phyloP scores from a whole-genome alignment of 768 basidiomycete species.

The Mrakia frigida region DNA sequence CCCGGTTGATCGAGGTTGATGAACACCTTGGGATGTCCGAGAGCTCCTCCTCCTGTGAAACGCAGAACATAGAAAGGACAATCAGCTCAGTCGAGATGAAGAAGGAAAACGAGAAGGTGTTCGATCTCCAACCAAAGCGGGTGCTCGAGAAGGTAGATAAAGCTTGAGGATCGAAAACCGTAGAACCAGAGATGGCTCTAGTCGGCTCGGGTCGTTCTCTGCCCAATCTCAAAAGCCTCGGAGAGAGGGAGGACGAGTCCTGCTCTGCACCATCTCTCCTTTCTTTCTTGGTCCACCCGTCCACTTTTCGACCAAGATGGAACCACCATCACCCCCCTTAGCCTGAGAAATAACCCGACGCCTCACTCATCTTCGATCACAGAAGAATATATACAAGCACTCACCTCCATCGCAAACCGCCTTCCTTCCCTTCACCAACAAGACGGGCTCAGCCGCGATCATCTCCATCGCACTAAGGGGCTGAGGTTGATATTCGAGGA shows the following conservation, averaged over 20 bases:
- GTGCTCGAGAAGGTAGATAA: too few relatives aligned
- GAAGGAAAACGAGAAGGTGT: neutral
- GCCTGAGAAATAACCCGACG: too few relatives aligned
- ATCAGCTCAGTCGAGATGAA: neutral
- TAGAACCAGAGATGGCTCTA: too few relatives aligned
- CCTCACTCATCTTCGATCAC: too few relatives aligned
- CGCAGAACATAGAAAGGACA: neutral
- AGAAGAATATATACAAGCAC: constrained; percentile 45
- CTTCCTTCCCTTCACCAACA: constrained; percentile 71
- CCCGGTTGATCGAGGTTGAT: constrained; percentile 66
- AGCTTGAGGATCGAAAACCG: too few relatives aligned
- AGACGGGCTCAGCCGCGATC: constrained; percentile 76
- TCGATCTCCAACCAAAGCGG: neutral
- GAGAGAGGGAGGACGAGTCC: too few relatives aligned
- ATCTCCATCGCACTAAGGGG: constrained; percentile 88
- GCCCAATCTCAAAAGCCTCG: too few relatives aligned
- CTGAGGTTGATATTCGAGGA: constrained; percentile 78
- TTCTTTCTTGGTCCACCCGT: too few relatives aligned
- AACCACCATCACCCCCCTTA: too few relatives aligned
- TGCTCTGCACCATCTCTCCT: too few relatives aligned
- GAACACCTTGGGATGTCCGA: constrained; percentile 94
- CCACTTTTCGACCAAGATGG: too few relatives aligned
- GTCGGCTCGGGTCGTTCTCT: too few relatives aligned
- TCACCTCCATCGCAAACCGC: constrained; percentile 93
- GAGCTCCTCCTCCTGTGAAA: constrained; percentile 72